A percentile compares a stretch with the other conserved stretches of the same genome.
These are phyloP conservation scores for Malus fusca DNA, from an alignment of 306 rosid genomes.

Conservation along the genomic window DNA sequence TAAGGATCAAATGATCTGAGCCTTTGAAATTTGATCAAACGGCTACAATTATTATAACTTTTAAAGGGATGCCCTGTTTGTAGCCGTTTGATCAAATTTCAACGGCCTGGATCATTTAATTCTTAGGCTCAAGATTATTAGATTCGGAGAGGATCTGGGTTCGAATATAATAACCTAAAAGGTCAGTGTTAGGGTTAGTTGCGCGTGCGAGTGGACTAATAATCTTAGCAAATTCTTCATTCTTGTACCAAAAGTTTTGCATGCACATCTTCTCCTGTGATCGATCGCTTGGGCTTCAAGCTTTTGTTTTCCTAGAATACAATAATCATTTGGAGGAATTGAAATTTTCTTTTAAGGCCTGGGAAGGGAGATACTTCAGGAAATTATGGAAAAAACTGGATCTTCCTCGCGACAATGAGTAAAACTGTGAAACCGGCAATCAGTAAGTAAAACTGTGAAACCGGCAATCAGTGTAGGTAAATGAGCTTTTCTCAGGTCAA, in stretches of 20 bases:
- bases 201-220: not conserved
- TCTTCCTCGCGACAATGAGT: not conserved
- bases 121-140: too few relatives aligned
- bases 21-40: too few relatives aligned
- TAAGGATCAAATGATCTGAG: too few relatives aligned
- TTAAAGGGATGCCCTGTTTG: too few relatives aligned
- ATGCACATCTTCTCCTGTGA: not conserved
- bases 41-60: too few relatives aligned
- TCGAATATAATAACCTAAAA: not conserved
- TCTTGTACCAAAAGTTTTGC: not conserved
- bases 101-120: too few relatives aligned
- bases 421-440: not conserved
- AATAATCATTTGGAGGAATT: not conserved
- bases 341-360: not conserved
- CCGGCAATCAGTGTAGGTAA: not conserved
- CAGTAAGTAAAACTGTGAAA: not conserved
- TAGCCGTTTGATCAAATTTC: too few relatives aligned
- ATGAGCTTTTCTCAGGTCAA: not conserved
- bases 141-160: too few relatives aligned
- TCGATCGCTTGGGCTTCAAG: not conserved
- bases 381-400: not conserved
- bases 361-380: not conserved
- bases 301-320: not conserved
- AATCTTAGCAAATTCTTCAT: not conserved
- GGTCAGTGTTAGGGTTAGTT: not conserved